phyloP scores from a whole-genome alignment of 75 land plant species.

The Cupressus sempervirens region DNA sequence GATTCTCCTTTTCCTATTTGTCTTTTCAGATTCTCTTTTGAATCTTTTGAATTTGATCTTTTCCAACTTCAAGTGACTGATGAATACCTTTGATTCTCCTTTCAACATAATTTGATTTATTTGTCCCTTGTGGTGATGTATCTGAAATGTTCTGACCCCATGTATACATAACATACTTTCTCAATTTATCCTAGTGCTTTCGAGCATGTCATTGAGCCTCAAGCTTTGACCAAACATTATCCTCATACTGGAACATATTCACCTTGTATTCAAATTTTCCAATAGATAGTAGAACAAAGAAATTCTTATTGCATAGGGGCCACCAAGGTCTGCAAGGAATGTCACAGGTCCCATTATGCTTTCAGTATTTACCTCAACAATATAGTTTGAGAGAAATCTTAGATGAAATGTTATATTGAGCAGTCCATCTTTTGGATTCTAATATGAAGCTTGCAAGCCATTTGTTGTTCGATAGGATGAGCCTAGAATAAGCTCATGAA shows the following conservation, averaged over 20 bases:
- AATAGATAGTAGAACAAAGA: too few species aligned
- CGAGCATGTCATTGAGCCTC: slow-evolving; percentile 46
- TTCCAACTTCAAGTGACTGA: neutral
- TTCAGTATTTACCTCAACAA: slow-evolving; percentile 48
- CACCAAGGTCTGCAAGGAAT: too few species aligned
- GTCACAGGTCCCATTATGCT: slow-evolving; percentile 50
- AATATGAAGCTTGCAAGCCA: slow-evolving; percentile 49
- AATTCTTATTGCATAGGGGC: too few species aligned
- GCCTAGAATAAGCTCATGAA: slow-evolving; percentile 62
- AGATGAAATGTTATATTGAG: slow-evolving; percentile 51
- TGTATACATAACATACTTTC: too few species aligned
- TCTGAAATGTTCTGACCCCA: too few species aligned
- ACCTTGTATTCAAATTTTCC: slow-evolving; percentile 50
- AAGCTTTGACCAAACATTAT: slow-evolving; percentile 28
- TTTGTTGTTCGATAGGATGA: slow-evolving; percentile 25
- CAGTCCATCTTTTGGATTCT: slow-evolving; percentile 46
- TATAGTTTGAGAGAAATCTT: slow-evolving; percentile 51
- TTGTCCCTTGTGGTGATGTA: neutral
- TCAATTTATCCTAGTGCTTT: slow-evolving; percentile 51
- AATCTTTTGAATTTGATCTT: neutral
- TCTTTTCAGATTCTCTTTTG: too few species aligned
- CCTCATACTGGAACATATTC: slow-evolving; percentile 55
- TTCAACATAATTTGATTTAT: neutral
- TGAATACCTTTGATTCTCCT: neutral
- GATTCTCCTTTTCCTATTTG: too few species aligned